Evolutionary conservation across 345 rosid species (phyloP), one percentile per base, ranked within the genome.

Genomic region (Excoecaria cochinchinensis): DNA sequence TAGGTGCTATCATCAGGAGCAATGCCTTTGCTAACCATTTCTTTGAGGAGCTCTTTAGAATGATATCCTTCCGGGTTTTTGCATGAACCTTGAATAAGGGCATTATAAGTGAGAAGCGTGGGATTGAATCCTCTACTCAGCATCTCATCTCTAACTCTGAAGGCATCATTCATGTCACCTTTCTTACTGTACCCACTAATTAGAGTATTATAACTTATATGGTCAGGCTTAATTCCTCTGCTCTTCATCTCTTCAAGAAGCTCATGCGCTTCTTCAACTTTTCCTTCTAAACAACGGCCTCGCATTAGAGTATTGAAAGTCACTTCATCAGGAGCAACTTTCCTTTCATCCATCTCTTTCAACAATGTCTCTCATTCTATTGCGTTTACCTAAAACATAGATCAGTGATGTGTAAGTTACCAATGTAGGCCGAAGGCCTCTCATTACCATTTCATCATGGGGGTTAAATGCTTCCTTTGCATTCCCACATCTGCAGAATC

Each of bases 281-380:
- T 95, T 1, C 95, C 98, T 81, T 87, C 87, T 82, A 80, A 85
- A 81, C 96, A 95, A 19, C 51, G 90, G 46, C 99, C 99, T 51
- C 86, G 86, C 98, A 95, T 91, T 66, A 93, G 81, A 59, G 96
- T 89, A 80, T 95, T 93, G 79, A 84, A 93, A 3, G 99, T 95
- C 80, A 91, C 93, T 51, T 95, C 99, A 81, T 95, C 97, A 5
- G 97, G 97, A 75, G 66, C 8, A n/a, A 93, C 81, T 64, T 78
- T 89, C 85, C 83, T 83, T 74, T 62, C 69, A 17, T 95, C 92
- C 97, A 95, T 89, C 86, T 90, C 89, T 68, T 85, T 85, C 82
- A 95, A 79, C 25, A 95, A 72, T 1, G 74, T 75, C 94, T 73
- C 61, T 82, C 84, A 81, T 90, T 84, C 91, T 87, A n/a, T 82